phyloP scores from a whole-genome alignment of 148 eudicot species.

The Tetragonia tetragonoides region DNA sequence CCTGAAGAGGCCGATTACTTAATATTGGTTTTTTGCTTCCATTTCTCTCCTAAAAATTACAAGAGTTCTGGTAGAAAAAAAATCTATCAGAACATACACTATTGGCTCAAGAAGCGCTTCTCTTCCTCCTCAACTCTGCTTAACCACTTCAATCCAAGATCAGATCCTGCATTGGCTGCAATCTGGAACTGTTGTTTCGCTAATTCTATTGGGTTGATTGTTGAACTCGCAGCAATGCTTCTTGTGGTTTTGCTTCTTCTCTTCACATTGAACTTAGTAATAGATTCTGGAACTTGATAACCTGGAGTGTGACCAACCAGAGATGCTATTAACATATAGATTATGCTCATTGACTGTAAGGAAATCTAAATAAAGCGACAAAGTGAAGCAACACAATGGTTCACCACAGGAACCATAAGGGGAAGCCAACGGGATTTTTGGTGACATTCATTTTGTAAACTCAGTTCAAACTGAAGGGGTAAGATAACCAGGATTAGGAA shows the following conservation, averaged over 20 bases:
- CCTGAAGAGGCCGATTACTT: background rate
- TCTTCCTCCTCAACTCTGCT: constrained; percentile 79
- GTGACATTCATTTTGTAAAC: background rate
- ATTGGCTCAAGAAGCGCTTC: constrained; percentile 34
- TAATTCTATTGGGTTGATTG: constrained; percentile 44
- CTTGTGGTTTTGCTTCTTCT: constrained; percentile 35
- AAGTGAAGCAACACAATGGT: background rate
- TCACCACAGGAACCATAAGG: too few species aligned
- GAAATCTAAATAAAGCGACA: background rate
- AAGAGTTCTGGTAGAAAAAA: background rate
- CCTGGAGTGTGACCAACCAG: constrained; percentile 34
- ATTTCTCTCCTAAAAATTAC: background rate
- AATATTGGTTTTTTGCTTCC: too few species aligned
- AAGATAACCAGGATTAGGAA: background rate
- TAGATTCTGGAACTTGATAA: constrained; percentile 60
- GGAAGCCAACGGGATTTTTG: background rate
- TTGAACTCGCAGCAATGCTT: constrained; percentile 27
- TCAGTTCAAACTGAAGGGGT: background rate
- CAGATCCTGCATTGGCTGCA: constrained; percentile 82
- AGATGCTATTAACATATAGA: background rate
- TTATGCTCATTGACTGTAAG: background rate
- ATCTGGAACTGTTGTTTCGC: constrained; percentile 81
- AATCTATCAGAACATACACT: background rate
- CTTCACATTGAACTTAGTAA: constrained; percentile 53
- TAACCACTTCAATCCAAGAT: constrained; percentile 91